These are phyloP conservation scores for Nitzschia sp. DNA, from an alignment of 108 stramenopile genomes.

Conservation along the genomic window DNA sequence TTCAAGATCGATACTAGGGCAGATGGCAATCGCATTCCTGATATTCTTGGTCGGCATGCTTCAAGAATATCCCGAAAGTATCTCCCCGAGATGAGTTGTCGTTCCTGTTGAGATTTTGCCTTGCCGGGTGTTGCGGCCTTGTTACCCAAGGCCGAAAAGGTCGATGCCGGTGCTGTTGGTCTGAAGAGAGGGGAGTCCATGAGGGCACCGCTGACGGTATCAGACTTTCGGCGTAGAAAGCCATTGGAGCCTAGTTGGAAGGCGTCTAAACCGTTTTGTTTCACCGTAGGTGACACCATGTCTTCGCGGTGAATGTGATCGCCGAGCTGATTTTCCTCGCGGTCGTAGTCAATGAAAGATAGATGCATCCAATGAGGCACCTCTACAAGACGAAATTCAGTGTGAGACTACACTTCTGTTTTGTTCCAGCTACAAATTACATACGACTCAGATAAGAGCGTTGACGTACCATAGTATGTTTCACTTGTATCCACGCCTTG, in stretches of 20 bases:
- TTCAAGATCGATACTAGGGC: constrained; percentile 33
- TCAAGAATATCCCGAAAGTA: constrained; percentile 83
- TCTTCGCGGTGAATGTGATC: constrained; percentile 23
- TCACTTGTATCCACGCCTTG: constrained; percentile 36
- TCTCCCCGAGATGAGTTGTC: constrained; percentile 72
- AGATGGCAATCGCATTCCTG: constrained; percentile 38
- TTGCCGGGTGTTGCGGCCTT: constrained; percentile 34
- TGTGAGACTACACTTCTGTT: no score
- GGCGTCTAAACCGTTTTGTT: constrained; percentile 17
- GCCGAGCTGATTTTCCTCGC: constrained; percentile 33
- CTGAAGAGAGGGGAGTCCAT: neutral
- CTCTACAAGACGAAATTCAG: no score
- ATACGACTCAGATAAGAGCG: no score
- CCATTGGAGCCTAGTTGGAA: constrained; percentile 50
- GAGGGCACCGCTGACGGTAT: neutral
- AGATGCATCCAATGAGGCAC: constrained; percentile 92
- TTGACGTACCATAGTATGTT: constrained; percentile 61
- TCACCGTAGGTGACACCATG: constrained; percentile 15
- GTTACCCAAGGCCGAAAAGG: constrained; percentile 41
- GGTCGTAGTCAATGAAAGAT: constrained; percentile 77
- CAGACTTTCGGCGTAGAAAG: constrained; percentile 31
- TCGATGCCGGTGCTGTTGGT: constrained; percentile 4
- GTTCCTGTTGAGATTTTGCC: constrained; percentile 44
- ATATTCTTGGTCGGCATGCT: constrained; percentile 72
- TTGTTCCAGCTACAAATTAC: no score